Evolutionary conservation across 169 alveolate genomes (phyloP).

Genomic region (Plasmodium sp.): DNA sequence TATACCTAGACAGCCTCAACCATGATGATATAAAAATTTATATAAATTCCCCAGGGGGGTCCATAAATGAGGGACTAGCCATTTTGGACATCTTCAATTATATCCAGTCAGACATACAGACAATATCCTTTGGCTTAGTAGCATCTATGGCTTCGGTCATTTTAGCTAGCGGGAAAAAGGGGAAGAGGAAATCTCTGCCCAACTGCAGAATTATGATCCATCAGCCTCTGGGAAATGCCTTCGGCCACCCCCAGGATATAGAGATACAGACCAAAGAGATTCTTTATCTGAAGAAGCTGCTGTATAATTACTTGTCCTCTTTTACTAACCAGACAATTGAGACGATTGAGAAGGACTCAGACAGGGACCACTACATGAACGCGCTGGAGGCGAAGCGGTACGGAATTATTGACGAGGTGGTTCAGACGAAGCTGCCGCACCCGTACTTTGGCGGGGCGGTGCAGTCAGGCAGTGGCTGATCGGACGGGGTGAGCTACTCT

Average conservation of each 20-base stretch:
- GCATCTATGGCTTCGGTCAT: constrained; percentile 92
- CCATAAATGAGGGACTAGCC: constrained; percentile 89
- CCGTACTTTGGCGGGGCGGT: constrained; percentile 24
- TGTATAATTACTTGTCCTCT: constrained; percentile 83
- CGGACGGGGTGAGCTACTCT: neutral
- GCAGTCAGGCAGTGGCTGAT: neutral
- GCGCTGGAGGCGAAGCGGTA: constrained; percentile 88
- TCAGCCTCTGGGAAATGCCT: constrained; percentile 91
- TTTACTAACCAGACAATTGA: constrained; percentile 84
- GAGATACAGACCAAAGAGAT: constrained; percentile 92
- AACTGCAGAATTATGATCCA: constrained; percentile 91
- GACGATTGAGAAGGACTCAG: constrained; percentile 84
- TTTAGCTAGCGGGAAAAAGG: constrained; percentile 90
- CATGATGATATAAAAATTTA: constrained; percentile 84
- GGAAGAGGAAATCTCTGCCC: constrained; percentile 88
- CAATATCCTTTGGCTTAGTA: constrained; percentile 89
- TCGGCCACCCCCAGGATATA: constrained; percentile 90
- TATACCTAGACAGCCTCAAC: constrained; percentile 84
- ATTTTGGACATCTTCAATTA: constrained; percentile 87
- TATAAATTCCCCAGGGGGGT: constrained; percentile 92
- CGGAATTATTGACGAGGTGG: constrained; percentile 87
- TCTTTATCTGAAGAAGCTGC: constrained; percentile 83
- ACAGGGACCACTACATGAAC: constrained; percentile 88
- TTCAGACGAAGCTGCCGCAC: constrained; percentile 69
- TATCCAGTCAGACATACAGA: constrained; percentile 84